Conservation (phyloP, 1,139 yeast genomes). For the Suhomyces chickasaworum region DNA sequence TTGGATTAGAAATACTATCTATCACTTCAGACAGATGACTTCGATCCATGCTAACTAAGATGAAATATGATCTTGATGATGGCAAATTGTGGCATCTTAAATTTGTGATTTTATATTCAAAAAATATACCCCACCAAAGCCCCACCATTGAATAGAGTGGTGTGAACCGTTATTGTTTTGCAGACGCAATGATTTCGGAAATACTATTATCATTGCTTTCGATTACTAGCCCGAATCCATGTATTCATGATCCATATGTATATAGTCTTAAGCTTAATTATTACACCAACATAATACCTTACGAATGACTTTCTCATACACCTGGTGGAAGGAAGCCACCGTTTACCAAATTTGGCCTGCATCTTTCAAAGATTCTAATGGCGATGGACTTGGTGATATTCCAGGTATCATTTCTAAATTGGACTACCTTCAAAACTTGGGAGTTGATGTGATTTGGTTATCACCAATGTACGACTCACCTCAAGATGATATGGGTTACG, state of each 20-base stretch:
- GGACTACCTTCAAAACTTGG: constrained; percentile 54
- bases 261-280: neutral
- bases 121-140: no score
- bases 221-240: neutral
- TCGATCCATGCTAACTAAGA: no score
- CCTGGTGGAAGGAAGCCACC: constrained; percentile 61
- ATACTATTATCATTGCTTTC: neutral
- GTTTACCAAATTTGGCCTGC: constrained; percentile 64
- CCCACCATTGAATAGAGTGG: no score
- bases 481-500: constrained; percentile 66
- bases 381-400: constrained; percentile 60
- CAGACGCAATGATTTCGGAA: neutral
- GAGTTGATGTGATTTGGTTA: constrained; percentile 57
- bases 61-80: no score
- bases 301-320: constrained; percentile 14
- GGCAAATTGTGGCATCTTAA: neutral
- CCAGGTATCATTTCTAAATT: constrained; percentile 54
- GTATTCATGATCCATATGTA: neutral
- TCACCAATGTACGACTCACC: constrained; percentile 63
- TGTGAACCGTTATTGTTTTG: no score
- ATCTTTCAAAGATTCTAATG: constrained; percentile 57
- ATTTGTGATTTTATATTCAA: no score
- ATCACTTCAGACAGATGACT: no score
- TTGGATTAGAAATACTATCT: no score
- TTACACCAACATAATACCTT: neutral